phyloP scores from a whole-genome alignment of 805 yeast species.

The Candida tammaniensis region DNA sequence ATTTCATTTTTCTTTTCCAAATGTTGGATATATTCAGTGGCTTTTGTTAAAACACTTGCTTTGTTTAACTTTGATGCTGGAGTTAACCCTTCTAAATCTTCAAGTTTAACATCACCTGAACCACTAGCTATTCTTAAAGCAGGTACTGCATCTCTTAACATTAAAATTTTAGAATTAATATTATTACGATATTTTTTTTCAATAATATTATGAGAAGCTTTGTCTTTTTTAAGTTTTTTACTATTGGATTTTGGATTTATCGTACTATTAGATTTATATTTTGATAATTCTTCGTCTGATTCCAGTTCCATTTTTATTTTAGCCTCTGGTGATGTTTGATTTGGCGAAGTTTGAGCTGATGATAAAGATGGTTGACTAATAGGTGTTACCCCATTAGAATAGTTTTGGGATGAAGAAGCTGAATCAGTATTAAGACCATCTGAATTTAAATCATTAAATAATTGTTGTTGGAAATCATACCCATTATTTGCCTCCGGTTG shows the following conservation, averaged over 20 bases:
- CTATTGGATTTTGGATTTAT: constrained; percentile 16
- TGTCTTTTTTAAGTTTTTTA: constrained; percentile 51
- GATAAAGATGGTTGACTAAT: constrained; percentile 15
- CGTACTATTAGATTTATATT: background rate
- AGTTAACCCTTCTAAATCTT: constrained; percentile 65
- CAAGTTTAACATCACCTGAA: constrained; percentile 37
- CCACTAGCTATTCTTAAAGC: constrained; percentile 59
- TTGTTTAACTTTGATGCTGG: constrained; percentile 78
- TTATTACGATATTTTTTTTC: constrained; percentile 80
- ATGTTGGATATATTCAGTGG: constrained; percentile 75
- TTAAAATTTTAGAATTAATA: constrained; percentile 66
- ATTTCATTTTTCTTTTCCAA: constrained; percentile 59
- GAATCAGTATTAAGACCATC: constrained; percentile 4
- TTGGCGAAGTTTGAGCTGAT: constrained; percentile 23
- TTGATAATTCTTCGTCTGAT: background rate
- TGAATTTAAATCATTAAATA: constrained; percentile 3
- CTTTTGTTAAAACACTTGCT: constrained; percentile 72
- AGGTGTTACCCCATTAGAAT: constrained; percentile 21
- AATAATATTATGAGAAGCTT: constrained; percentile 72
- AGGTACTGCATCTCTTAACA: constrained; percentile 76
- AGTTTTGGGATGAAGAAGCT: constrained; percentile 8
- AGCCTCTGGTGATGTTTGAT: constrained; percentile 20
- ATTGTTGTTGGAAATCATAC: constrained; percentile 4
- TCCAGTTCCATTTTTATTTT: constrained; percentile 1
- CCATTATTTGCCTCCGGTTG: background rate